Base-by-base conservation (phyloP, 805 yeast species). In the Myxozyma sirexii region DNA sequence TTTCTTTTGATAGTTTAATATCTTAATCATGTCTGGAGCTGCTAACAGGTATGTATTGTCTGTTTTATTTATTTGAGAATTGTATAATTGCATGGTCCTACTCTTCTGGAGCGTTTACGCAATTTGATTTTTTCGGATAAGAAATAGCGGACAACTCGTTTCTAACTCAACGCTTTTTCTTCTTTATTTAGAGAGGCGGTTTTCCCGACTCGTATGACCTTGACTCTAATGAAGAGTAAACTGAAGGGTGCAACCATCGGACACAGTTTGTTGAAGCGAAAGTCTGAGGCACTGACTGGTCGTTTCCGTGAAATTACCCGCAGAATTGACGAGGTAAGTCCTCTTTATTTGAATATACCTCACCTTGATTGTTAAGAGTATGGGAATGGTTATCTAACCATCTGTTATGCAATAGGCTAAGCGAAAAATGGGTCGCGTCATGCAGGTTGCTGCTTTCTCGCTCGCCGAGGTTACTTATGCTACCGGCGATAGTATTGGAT, bases 391-490 rank as follows among this genome's bases (percentile, higher is more conserved):
- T 24, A 4, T 17, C 10, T 29, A 17, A 24, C 29, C 29, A 42
- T 42, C 5, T 26, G 2, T 10, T n/a, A 24, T 21, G 26, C 12
- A 7, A 15, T 24, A 74, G 72, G 86, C 98, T 45, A 93, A 93
- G 77, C 84, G 93, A 69, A 94, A 93, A 79, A 93, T 94, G 98
- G 99, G 98, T 52, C 82, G 93, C 66, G 97, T 93, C 45, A 93
- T 93, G 98, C 98, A 94, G 74, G 88, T 96, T 0, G 99, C 99
- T 1, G 96, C 98, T 0, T 93, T 93, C 74, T 92, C 98, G 6
- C 81, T 93, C 69, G 98, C 98, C 2, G 99, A 93, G 74, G 98
- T 93, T 48, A 87, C 94, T 47, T 94, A 94, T 72, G 99, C 99
- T 26, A 93, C 97, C 1, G 98, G 98, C 60, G 97, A 91, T 70